Base-by-base conservation (phyloP, 2,329 filamentous ascomycete genomes). In the Pseudocercospora ulei region DNA sequence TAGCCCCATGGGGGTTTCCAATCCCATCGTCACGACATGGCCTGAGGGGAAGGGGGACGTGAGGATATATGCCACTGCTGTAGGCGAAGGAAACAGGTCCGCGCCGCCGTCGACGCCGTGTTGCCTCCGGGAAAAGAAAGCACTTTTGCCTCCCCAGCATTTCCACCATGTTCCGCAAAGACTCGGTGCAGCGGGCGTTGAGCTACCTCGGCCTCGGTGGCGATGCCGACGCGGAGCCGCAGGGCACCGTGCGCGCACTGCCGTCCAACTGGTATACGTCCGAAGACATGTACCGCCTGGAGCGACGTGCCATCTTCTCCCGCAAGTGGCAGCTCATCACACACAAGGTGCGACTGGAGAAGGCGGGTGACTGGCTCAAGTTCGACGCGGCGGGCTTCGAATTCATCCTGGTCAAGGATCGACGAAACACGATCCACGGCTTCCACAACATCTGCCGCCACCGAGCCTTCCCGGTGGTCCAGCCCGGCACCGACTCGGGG, bases 381-480 rank as follows among this genome's bases (percentile, higher is more conserved):
- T 76, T 67, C 44, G 64, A 69, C 7, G 56, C 74, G 3, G 71
- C 73, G 4, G 72, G 68, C 7, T 76, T 70, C 56, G 63, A 71
- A 14, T 72, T 78, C 54, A 59, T 77, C 49, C 56, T 76, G 7
- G 61, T 65, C 36, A 59, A 59, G 9, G 71, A 75, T 51, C 65
- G 68, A 16, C 59, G 68, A 5, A 67, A 66, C 6, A 64, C 65
- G 4, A 68, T 76, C 56, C 70, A 73, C 41, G 73, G 66, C 9
- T 77, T 78, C 54, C 75, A 78, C 60, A 78, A 78, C 50, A 64
- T 77, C 22, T 78, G 75, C 57, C 62, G 75, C 1, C 75, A 78
- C 54, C 65, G 75, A 4, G 75, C 75, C 13, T 78, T 71, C 51
- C 71, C 73, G 0, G 67, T 78, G 5, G 71, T 75, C 5, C 65